phyloP scores from a whole-genome alignment of 2,329 filamentous ascomycete species.

The Trichoderma pleuroti region DNA sequence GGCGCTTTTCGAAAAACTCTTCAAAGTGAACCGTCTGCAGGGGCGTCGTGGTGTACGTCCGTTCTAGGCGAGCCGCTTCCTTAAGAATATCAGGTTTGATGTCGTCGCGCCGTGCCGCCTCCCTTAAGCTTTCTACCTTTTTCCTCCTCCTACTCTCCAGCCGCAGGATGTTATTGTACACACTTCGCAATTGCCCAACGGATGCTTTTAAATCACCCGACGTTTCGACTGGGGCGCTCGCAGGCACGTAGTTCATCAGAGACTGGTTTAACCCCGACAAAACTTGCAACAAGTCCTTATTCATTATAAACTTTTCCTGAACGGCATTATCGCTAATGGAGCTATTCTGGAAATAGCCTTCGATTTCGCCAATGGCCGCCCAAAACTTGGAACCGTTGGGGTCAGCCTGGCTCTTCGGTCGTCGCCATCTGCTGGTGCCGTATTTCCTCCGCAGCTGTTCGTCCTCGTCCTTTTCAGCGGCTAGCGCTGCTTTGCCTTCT shows the following conservation, averaged over 20 bases:
- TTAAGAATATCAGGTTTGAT: slow-evolving; percentile 79
- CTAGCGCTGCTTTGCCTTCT: slow-evolving; percentile 75
- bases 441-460: slow-evolving; percentile 70
- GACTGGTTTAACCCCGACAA: slow-evolving; percentile 76
- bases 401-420: slow-evolving; percentile 66
- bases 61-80: slow-evolving; percentile 81
- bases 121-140: slow-evolving; percentile 73
- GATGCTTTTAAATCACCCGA: slow-evolving; percentile 77
- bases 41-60: slow-evolving; percentile 77
- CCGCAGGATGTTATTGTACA: slow-evolving; percentile 79
- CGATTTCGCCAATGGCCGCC: slow-evolving; percentile 71
- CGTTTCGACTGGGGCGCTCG: slow-evolving; percentile 73
- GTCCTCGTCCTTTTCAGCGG: slow-evolving; percentile 81
- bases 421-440: slow-evolving; percentile 81
- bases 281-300: slow-evolving; percentile 70
- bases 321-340: slow-evolving; percentile 58
- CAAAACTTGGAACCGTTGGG: slow-evolving; percentile 66
- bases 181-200: slow-evolving; percentile 70
- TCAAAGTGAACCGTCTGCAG: slow-evolving; percentile 91
- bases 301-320: slow-evolving; percentile 72
- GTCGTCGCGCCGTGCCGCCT: slow-evolving; percentile 81
- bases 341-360: slow-evolving; percentile 74
- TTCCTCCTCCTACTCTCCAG: slow-evolving; percentile 77
- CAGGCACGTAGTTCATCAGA: slow-evolving; percentile 85
- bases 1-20: slow-evolving; percentile 77